phyloP scores from a whole-genome alignment of 1,284 basidiomycete species.

The Xanthoconium separans region DNA sequence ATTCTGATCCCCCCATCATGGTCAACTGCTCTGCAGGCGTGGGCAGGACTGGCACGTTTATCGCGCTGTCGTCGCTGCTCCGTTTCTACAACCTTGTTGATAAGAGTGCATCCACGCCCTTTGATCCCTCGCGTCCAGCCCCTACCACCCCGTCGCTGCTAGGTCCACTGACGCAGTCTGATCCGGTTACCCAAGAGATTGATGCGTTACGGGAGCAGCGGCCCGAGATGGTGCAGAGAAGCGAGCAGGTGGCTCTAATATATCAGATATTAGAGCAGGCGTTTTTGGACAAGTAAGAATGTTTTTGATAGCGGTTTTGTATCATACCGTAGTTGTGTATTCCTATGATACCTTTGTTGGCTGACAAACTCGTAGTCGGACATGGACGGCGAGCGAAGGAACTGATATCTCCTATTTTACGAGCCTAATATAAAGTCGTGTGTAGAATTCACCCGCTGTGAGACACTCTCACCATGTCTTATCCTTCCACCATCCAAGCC shows the following conservation, averaged over 20 bases:
- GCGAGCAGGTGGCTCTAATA: constrained; percentile 64
- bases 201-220: constrained; percentile 79
- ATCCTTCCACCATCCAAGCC: constrained; percentile 56
- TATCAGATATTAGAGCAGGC: constrained; percentile 59
- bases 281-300: constrained; percentile 21
- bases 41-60: constrained; percentile 88
- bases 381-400: too few relatives aligned
- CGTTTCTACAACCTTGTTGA: constrained; percentile 53
- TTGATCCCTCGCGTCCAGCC: constrained; percentile 17
- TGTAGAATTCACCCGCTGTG: neutral
- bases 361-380: too few relatives aligned
- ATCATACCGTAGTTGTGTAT: neutral
- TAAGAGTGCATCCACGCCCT: constrained; percentile 21
- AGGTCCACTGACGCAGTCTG: constrained; percentile 51
- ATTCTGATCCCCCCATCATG: constrained; percentile 72
- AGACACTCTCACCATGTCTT: constrained; percentile 26
- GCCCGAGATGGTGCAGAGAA: constrained; percentile 76
- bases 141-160: constrained; percentile 46
- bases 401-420: too few relatives aligned
- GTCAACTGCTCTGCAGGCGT: constrained; percentile 88
- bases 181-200: constrained; percentile 70
- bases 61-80: constrained; percentile 73
- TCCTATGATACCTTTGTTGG: neutral
- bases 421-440: too few relatives aligned
- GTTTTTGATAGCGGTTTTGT: neutral